Evolutionary conservation across 1,139 yeast genomes (phyloP), one percentile per base, ranked within the genome.

Genomic region (Hansenula lynferdii): DNA sequence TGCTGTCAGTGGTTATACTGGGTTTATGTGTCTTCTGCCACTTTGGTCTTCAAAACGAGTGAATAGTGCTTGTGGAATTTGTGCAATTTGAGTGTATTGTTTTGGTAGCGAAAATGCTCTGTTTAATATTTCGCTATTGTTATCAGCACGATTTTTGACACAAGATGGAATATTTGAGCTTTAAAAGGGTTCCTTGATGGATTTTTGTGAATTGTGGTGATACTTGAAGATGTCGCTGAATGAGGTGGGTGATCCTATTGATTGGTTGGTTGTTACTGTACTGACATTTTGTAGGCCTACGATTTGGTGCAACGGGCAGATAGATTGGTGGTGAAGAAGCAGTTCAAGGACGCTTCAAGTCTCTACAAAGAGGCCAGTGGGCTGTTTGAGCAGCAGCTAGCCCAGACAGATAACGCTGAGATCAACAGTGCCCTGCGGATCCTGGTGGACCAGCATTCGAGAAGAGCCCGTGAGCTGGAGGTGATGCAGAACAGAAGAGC

Each of bases 271-370:
- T 22, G 15, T 11, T 7, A 8, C 17, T 14, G 19, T 3, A 32
- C 15, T 21, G 19, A 16, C 5, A 11, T 7, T n/a, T n/a, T n/a
- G n/a, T n/a, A 51, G 53, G 42, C 41, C 0, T 51, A 53, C 20
- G 54, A 48, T 16, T 22, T 46, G 10, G 48, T 51, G 18, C 54
- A 52, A 15, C 43, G 41, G 36, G 54, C 55, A 3, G 56, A 52
- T 25, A 31, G 36, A 15, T 37, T 45, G 8, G 39, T 39, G 1
- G 7, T 29, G 4, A 44, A 45, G 38, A 41, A 43, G 8, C 44
- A 43, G 14, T 50, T 36, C 32, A 44, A 43, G 17, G 51, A 50
- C 7, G 54, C 57, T 1, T 35, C 53, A 4, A 9, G n/a, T 14
- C 38, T 45, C 3, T 45, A 49, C 38, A 19, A 31, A 11, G 37